Percentiles rank a stretch among this genome's conserved stretches.
These are phyloP conservation scores for Hypomontagnella submonticulosa DNA, from an alignment of 495 filamentous ascomycete species.

Conservation along the genomic window DNA sequence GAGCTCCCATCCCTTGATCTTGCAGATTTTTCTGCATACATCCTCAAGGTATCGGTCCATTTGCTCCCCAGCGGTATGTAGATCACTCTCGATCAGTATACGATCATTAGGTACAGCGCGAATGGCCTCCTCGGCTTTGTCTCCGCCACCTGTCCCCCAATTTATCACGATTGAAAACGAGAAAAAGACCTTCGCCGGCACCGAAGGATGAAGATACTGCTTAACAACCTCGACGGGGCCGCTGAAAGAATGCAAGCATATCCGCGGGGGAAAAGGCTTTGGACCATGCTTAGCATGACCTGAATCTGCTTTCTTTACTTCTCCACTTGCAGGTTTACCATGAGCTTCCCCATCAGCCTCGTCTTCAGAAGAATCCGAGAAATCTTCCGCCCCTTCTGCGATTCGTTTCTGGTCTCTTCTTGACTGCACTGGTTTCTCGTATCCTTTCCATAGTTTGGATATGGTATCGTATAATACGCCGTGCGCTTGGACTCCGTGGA, in stretches of 20 bases:
- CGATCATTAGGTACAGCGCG: slow-evolving; percentile 78
- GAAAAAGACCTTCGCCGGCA: slow-evolving; percentile 84
- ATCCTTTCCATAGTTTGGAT: slow-evolving; percentile 80
- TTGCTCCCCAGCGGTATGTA: slow-evolving; percentile 82
- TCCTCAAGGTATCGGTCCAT: slow-evolving; percentile 86
- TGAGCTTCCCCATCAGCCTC: slow-evolving; percentile 47
- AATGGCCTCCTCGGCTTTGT: slow-evolving; percentile 70
- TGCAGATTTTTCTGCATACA: slow-evolving; percentile 76
- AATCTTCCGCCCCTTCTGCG: slow-evolving; percentile 59
- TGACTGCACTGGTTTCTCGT: slow-evolving; percentile 76
- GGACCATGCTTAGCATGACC: slow-evolving; percentile 15
- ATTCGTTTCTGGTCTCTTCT: slow-evolving; percentile 65
- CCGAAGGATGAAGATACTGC: slow-evolving; percentile 78
- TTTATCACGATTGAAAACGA: slow-evolving; percentile 91
- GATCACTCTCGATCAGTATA: slow-evolving; percentile 88
- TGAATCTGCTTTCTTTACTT: slow-evolving; percentile 18
- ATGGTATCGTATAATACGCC: slow-evolving; percentile 82
- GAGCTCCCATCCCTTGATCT: slow-evolving; percentile 80
- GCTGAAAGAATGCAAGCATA: slow-evolving; percentile 95
- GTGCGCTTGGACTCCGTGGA: slow-evolving; percentile 93
- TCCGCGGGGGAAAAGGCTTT: slow-evolving; percentile 82
- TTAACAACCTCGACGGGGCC: slow-evolving; percentile 79
- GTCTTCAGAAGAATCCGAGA: slow-evolving; percentile 57
- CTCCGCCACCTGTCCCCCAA: slow-evolving; percentile 64
- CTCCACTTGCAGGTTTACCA: slow-evolving; percentile 20